Conservation (phyloP, 1,139 yeast genomes). For the Yamadazyma diddensiae region DNA sequence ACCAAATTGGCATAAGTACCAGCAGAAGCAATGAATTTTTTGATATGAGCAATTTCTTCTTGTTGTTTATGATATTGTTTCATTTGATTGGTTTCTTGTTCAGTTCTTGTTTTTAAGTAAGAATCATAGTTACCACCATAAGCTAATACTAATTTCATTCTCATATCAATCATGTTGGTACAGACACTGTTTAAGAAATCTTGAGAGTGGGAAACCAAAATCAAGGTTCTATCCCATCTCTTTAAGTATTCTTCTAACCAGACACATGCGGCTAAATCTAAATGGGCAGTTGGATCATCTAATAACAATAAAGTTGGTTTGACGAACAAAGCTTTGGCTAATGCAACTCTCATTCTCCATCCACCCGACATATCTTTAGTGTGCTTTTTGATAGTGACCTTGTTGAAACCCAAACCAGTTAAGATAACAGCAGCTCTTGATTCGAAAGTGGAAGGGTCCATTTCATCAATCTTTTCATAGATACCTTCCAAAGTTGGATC, state of each 20-base stretch:
- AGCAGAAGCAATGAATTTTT: constrained; percentile 98
- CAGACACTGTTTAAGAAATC: constrained; percentile 99
- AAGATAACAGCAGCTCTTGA: constrained; percentile 93
- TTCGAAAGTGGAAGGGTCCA: constrained; percentile 97
- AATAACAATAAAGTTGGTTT: constrained; percentile 81
- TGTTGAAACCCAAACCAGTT: constrained; percentile 96
- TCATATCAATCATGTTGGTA: constrained; percentile 97
- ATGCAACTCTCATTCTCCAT: constrained; percentile 91
- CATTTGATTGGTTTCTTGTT: constrained; percentile 96
- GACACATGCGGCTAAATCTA: constrained; percentile 99
- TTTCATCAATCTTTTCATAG: constrained; percentile 91
- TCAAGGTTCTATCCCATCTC: constrained; percentile 89
- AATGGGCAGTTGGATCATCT: constrained; percentile 99
- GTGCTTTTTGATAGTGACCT: constrained; percentile 72
- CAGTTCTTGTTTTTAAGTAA: constrained; percentile 89
- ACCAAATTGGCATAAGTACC: constrained; percentile 99
- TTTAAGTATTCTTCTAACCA: constrained; percentile 98
- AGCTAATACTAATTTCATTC: constrained; percentile 62
- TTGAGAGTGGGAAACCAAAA: constrained; percentile 95
- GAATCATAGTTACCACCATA: constrained; percentile 99
- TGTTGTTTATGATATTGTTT: constrained; percentile 96
- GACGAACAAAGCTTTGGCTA: constrained; percentile 82
- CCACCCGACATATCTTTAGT: constrained; percentile 99
- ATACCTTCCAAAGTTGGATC: constrained; percentile 79
- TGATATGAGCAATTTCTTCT: constrained; percentile 97